Conservation (phyloP, 208 protist genomes). For the Leishmania guyanensis region DNA sequence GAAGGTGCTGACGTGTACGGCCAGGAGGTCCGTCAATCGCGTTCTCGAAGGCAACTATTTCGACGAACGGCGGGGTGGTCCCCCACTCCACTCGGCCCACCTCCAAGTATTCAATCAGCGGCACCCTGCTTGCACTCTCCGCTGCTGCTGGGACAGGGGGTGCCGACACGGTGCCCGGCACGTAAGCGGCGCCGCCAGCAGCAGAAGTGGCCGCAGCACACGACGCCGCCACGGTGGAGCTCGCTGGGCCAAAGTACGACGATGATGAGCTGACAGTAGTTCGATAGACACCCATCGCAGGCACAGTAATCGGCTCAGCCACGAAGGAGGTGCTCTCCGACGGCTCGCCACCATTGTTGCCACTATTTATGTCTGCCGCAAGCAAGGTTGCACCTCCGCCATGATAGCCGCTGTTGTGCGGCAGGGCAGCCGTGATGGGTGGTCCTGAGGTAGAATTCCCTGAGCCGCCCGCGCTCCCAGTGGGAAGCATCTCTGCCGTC, state of each 20-base stretch:
- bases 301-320: neutral
- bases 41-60: conserved; percentile 68
- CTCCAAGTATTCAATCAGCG: conserved; percentile 51
- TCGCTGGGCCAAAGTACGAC: neutral
- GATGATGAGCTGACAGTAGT: neutral
- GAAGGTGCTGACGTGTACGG: neutral
- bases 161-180: neutral
- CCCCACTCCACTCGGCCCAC: conserved; percentile 74
- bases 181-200: neutral
- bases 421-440: neutral
- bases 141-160: neutral
- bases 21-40: conserved; percentile 36
- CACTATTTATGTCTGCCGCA: neutral
- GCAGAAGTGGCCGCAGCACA: neutral
- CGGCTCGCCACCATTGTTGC: neutral
- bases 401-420: neutral
- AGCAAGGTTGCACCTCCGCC: neutral
- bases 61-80: conserved; percentile 66
- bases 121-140: conserved; percentile 11
- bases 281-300: neutral
- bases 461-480: neutral
- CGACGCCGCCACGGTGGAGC: neutral
- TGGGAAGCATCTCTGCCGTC: neutral
- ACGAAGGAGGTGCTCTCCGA: neutral
- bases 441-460: neutral